Evolutionary conservation across 108 stramenopile genomes (phyloP).

Genomic region (Epipyxis sp.): DNA sequence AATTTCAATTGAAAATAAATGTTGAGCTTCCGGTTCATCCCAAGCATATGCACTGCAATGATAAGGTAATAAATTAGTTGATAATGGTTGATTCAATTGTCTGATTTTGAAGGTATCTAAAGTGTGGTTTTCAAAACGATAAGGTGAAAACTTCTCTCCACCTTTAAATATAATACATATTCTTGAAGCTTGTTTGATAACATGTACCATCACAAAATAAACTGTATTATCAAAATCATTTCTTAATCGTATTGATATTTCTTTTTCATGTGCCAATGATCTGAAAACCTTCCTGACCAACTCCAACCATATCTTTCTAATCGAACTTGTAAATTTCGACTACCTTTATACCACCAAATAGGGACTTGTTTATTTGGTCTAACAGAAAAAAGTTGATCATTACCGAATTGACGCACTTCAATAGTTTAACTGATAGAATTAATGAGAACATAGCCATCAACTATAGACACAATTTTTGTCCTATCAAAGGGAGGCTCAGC

Average conservation of each 20-base stretch:
- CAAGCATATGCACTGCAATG: constrained; percentile 11
- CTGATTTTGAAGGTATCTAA: neutral
- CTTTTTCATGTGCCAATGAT: neutral
- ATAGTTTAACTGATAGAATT: neutral
- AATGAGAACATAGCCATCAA: neutral
- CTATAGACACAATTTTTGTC: neutral
- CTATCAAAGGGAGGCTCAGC: neutral
- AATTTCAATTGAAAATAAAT: neutral
- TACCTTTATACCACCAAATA: neutral
- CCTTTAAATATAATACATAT: neutral
- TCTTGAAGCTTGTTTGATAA: neutral
- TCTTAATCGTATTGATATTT: neutral
- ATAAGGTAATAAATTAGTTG: neutral
- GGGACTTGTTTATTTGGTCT: neutral
- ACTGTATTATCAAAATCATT: constrained; percentile 19
- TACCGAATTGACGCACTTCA: neutral
- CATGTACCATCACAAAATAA: neutral
- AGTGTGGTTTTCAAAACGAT: constrained; percentile 21
- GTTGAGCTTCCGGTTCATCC: constrained; percentile 15
- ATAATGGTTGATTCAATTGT: neutral
- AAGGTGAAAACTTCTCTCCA: constrained; percentile 6
- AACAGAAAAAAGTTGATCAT: neutral
- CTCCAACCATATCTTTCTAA: constrained; percentile 1
- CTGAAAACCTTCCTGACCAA: constrained; percentile 16
- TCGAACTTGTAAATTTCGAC: neutral